Evolutionary conservation across 1,139 yeast species (phyloP).

Genomic region (Scheffersomyces lignicola): DNA sequence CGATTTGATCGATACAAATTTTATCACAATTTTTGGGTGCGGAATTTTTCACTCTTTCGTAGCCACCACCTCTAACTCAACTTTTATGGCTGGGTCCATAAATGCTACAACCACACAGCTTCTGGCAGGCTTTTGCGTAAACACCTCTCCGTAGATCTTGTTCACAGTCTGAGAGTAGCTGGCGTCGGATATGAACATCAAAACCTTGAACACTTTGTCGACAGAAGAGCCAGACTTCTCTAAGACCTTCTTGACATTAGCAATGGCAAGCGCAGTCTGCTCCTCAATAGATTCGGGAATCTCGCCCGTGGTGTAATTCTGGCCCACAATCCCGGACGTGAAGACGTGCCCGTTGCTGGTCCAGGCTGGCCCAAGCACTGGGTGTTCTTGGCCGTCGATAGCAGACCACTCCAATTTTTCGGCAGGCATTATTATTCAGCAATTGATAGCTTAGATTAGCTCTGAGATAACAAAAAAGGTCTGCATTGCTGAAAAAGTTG

Average conservation of each 20-base stretch:
- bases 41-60: slow-evolving; percentile 27
- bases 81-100: slow-evolving; percentile 36
- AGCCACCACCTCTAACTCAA: slow-evolving; percentile 38
- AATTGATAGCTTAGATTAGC: no score
- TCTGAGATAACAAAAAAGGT: no score
- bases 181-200: slow-evolving; percentile 49
- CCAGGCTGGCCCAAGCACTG: slow-evolving; percentile 48
- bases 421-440: slow-evolving; percentile 18
- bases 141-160: slow-evolving; percentile 46
- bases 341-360: slow-evolving; percentile 51
- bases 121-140: slow-evolving; percentile 55
- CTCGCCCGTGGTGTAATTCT: slow-evolving; percentile 31
- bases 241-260: slow-evolving; percentile 44
- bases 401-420: slow-evolving; percentile 41
- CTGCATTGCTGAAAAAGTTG: no score
- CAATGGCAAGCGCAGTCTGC: slow-evolving; percentile 49
- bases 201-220: slow-evolving; percentile 52
- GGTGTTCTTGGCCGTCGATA: slow-evolving; percentile 34
- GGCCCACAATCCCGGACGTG: slow-evolving; percentile 44
- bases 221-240: slow-evolving; percentile 49
- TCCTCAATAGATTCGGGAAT: slow-evolving; percentile 40
- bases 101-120: slow-evolving; percentile 48
- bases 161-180: slow-evolving; percentile 47
- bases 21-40: no score
- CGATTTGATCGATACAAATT: no score